Conservation (phyloP, 208 protist genomes). For the Kentomonas sorsogonicus region DNA sequence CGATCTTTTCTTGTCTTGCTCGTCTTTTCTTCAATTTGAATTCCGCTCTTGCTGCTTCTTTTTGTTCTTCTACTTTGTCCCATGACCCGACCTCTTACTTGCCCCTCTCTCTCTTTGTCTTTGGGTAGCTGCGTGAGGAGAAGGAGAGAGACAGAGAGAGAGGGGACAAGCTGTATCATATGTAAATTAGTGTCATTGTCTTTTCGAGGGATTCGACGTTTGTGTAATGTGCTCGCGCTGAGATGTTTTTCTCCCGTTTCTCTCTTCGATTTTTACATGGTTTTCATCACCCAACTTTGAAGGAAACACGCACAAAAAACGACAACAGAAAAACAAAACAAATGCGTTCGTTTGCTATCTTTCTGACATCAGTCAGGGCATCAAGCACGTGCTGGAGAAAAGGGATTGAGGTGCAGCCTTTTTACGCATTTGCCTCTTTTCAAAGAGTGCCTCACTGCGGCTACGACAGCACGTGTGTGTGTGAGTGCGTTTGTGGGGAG, state of each 20-base stretch:
- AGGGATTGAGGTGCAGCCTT: too few species aligned
- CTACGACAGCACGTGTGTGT: too few species aligned
- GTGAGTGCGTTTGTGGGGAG: too few species aligned
- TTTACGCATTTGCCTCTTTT: slow-evolving; percentile 2
- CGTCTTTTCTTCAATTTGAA: background rate
- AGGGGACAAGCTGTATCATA: too few species aligned
- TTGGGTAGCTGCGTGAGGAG: background rate
- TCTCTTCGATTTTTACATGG: background rate
- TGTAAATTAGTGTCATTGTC: slow-evolving; percentile 5
- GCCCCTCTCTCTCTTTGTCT: background rate
- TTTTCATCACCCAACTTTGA: background rate
- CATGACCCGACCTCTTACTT: background rate
- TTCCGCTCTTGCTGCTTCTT: slow-evolving; percentile 1
- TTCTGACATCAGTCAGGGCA: too few species aligned
- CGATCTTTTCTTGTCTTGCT: background rate
- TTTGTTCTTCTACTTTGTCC: background rate
- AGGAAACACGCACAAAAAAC: background rate
- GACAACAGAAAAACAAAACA: slow-evolving; percentile 2
- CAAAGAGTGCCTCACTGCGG: too few species aligned
- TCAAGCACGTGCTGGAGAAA: too few species aligned
- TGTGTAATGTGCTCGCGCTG: slow-evolving; percentile 6
- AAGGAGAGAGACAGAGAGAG: background rate
- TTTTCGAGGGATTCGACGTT: slow-evolving; percentile 7
- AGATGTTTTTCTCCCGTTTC: too few species aligned
- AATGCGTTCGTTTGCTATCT: too few species aligned